Evolutionary conservation across 192 early-diverging fungal species (phyloP).

Genomic region (Backusella morwellensis): DNA sequence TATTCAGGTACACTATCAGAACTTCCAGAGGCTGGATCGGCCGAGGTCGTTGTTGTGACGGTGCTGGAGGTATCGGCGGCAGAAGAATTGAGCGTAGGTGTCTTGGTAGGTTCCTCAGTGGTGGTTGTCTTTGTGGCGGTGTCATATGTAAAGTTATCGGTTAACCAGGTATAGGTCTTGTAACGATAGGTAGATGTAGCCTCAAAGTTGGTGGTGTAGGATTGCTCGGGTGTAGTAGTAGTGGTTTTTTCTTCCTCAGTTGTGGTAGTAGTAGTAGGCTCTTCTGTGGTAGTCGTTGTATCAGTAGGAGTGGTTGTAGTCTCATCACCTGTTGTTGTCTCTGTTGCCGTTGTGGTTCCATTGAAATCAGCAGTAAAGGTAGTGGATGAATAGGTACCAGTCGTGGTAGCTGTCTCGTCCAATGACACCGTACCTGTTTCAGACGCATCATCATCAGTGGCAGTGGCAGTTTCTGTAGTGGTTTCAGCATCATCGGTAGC

Average conservation of each 20-base stretch:
- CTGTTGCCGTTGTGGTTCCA: neutral
- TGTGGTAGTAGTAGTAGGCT: neutral
- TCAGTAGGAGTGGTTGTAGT: neutral
- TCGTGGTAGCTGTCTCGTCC: neutral
- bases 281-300: neutral
- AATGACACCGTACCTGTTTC: too few species aligned
- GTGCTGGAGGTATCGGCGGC: neutral
- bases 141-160: slow-evolving; percentile 5
- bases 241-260: neutral
- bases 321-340: neutral
- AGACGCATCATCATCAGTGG: neutral
- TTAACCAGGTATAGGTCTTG: slow-evolving; percentile 22
- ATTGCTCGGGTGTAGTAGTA: neutral
- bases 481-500: neutral
- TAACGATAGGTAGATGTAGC: slow-evolving; percentile 22
- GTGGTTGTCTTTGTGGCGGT: neutral
- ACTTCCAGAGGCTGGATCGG: neutral
- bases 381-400: neutral
- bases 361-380: neutral
- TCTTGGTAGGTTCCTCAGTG: neutral
- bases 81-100: neutral
- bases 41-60: neutral
- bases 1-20: slow-evolving; percentile 17
- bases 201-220: neutral
- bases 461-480: neutral